phyloP scores from a whole-genome alignment of 345 rosid genomes.

The Lepidium didymum region DNA sequence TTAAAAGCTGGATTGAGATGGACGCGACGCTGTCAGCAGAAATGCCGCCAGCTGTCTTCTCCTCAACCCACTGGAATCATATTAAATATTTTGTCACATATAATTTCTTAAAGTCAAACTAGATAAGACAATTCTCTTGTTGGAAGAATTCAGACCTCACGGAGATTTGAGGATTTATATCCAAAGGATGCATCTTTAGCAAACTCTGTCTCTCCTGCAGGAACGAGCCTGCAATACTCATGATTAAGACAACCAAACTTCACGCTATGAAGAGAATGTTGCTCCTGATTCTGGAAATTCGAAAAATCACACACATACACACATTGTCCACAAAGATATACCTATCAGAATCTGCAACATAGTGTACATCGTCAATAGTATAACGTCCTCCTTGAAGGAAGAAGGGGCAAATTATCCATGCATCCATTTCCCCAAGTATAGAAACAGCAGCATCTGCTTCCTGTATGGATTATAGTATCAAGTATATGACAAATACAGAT shows the following conservation, averaged over 20 bases:
- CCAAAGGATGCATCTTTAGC: slow-evolving; percentile 96
- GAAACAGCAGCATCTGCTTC: slow-evolving; percentile 91
- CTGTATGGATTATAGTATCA: slow-evolving; percentile 33
- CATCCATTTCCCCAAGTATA: slow-evolving; percentile 82
- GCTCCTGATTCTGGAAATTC: background rate
- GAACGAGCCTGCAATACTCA: slow-evolving; percentile 57
- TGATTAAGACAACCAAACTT: slow-evolving; percentile 12
- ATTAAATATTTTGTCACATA: background rate
- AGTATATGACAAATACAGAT: background rate
- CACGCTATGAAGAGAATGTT: background rate
- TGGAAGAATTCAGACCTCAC: slow-evolving; percentile 46
- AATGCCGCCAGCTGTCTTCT: slow-evolving; percentile 67
- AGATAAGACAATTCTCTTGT: background rate
- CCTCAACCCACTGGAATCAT: slow-evolving; percentile 82
- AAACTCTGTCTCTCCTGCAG: slow-evolving; percentile 95
- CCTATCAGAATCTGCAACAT: slow-evolving; percentile 87
- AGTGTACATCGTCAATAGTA: slow-evolving; percentile 79
- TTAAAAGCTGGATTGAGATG: slow-evolving; percentile 65
- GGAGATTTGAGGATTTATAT: slow-evolving; percentile 81
- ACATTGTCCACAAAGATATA: slow-evolving; percentile 23
- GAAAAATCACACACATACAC: background rate
- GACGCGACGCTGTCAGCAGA: slow-evolving; percentile 66
- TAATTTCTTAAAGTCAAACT: background rate
- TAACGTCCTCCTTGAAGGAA: slow-evolving; percentile 98
- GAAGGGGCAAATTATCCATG: slow-evolving; percentile 95